Evolutionary conservation across 192 early-diverging fungal species (phyloP).

Genomic region (Rhizophlyctis rosea): DNA sequence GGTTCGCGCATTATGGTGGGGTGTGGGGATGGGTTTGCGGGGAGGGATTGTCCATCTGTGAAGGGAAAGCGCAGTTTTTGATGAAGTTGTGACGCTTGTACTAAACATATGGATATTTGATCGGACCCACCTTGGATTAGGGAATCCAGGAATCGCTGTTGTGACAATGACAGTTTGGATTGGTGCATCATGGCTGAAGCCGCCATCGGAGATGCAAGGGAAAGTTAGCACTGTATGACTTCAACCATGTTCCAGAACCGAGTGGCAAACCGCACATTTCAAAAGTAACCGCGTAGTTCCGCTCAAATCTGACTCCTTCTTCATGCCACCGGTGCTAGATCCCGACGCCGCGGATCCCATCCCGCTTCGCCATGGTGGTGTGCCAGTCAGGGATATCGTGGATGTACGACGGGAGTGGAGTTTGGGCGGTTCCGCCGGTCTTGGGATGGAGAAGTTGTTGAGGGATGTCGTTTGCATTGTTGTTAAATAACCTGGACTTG

Average conservation of each 20-base stretch:
- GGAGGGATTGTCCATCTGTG: conserved; percentile 21
- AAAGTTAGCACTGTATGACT: neutral
- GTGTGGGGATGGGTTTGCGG: conserved; percentile 21
- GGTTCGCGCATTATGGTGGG: conserved; percentile 8
- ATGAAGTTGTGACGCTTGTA: neutral
- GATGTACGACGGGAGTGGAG: too few species aligned
- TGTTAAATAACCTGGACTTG: too few species aligned
- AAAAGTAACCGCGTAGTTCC: conserved; percentile 34
- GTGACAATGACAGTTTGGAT: conserved; percentile 42
- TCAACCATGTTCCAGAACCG: neutral
- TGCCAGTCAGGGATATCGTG: too few species aligned
- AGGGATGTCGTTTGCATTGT: too few species aligned
- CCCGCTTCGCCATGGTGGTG: neutral
- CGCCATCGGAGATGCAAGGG: neutral
- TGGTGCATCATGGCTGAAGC: conserved; percentile 43
- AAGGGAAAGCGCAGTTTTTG: neutral
- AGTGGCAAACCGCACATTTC: conserved; percentile 34
- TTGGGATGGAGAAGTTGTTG: neutral
- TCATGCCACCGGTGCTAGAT: neutral
- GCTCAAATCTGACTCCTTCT: conserved; percentile 30
- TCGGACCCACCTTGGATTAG: conserved; percentile 18
- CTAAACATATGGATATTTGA: neutral
- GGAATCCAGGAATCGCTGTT: conserved; percentile 39
- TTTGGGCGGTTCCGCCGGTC: too few species aligned
- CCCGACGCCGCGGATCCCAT: neutral